Evolutionary conservation across 768 basidiomycete species (phyloP), one percentile per base, ranked within the genome.

Genomic region (Macrolepiota fuliginosa): DNA sequence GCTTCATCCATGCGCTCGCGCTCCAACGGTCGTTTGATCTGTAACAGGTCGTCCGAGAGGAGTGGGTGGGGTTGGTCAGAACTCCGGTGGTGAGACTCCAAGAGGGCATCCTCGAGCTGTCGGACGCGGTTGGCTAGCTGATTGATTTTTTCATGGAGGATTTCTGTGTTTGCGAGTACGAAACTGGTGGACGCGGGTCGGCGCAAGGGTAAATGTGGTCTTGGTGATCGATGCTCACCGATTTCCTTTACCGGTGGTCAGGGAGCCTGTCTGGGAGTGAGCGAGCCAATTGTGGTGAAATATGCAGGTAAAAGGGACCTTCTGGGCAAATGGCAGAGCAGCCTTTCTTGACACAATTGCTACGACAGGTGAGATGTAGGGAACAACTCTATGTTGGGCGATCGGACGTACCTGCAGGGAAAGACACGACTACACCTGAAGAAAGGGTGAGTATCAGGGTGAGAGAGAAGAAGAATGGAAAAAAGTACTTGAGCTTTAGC

Each of bases 181-280:
- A 89, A 89, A 68, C 88, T 88, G 60, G 32, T 13, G 39, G 3
- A 36, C 32, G 42, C 39, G 40, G 42, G 54, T 42, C 53, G 37
- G 45, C 37, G 54, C 25, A 45, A 52, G 50, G 57, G 63, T 61
- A 45, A 58, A 55, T 60, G 15, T 49, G 42, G 32, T 27, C 39
- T 12, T 39, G 24, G 27, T n/a, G 35, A 36, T 37, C 47, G 42
- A 36, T 22, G 63, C 69, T 54, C 66, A 87, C 88, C 88, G 77
- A 70, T 89, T 90, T 12, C 88, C 88, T 70, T 87, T 89, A 62
- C 88, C 88, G 13, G 88, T 89, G 11, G 87, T 89, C 40, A 89
- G 77, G 32, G 86, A 87, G 15, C 87, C 87, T 88, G 63, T 45
- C 50, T 54, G 35, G 36, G 59, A 49, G 45, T 52, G 47, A 24